These are phyloP conservation scores for Pseudopediastrum boryanum DNA, from an alignment of 139 green algal genomes.

Conservation along the genomic window DNA sequence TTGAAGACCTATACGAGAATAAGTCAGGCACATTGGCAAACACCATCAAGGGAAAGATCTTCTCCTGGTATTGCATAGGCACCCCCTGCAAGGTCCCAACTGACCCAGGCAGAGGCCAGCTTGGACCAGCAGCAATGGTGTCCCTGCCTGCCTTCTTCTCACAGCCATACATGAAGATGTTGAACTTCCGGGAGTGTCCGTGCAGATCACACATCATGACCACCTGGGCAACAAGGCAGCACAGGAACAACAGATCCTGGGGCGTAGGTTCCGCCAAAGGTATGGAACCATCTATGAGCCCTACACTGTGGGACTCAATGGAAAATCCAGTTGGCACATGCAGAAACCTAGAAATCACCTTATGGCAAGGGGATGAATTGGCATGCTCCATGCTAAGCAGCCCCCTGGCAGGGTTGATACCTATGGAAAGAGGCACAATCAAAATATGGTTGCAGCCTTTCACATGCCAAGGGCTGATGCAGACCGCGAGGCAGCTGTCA, in stretches of 20 bases:
- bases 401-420: too few relatives aligned
- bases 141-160: slow-evolving; percentile 51
- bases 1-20: slow-evolving; percentile 60
- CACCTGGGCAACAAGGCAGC: slow-evolving; percentile 44
- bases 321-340: too few relatives aligned
- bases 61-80: slow-evolving; percentile 33
- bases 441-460: too few relatives aligned
- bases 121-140: slow-evolving; percentile 9
- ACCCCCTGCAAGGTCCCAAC: slow-evolving; percentile 25
- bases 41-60: slow-evolving; percentile 68
- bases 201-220: slow-evolving; percentile 79
- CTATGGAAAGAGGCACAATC: too few relatives aligned
- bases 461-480: too few relatives aligned
- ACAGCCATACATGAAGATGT: slow-evolving; percentile 80
- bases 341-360: too few relatives aligned
- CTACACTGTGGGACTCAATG: too few relatives aligned
- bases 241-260: background rate
- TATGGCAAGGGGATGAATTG: too few relatives aligned
- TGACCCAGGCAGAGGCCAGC: slow-evolving; percentile 44
- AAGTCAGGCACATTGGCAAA: slow-evolving; percentile 59
- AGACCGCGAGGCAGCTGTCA: too few relatives aligned
- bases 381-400: too few relatives aligned
- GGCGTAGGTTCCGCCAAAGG: too few relatives aligned
- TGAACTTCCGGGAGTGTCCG: slow-evolving; percentile 75
- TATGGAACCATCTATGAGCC: too few relatives aligned